A percentile compares a stretch with the other conserved stretches of the same genome.
Evolutionary conservation across 2,329 filamentous ascomycete species (phyloP).

Genomic region (Ceratocystiopsis minuta): DNA sequence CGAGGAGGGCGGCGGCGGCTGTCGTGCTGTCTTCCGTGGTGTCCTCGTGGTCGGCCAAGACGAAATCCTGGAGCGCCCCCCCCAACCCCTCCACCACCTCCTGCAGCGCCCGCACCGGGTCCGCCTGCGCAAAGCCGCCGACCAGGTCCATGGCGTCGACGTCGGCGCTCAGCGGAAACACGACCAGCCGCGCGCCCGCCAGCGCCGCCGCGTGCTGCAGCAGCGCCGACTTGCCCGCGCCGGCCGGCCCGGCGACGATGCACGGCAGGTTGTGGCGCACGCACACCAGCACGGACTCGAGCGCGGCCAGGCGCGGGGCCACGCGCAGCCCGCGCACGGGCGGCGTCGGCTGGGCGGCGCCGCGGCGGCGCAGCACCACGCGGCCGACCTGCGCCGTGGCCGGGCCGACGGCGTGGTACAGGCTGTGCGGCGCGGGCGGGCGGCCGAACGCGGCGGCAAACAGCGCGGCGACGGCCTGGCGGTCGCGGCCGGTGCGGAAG

Average conservation of each 20-base stretch:
- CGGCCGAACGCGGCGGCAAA: conserved; percentile 47
- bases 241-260: conserved; percentile 71
- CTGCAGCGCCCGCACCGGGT: conserved; percentile 56
- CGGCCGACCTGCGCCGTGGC: conserved; percentile 62
- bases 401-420: conserved; percentile 52
- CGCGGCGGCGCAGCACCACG: conserved; percentile 47
- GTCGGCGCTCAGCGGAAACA: conserved; percentile 83
- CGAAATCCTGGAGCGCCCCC: conserved; percentile 29
- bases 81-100: conserved; percentile 28
- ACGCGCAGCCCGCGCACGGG: conserved; percentile 31
- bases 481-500: conserved; percentile 59
- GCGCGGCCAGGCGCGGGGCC: conserved; percentile 43
- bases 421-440: conserved; percentile 37
- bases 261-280: conserved; percentile 76
- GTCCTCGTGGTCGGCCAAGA: not conserved
- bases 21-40: not conserved
- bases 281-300: conserved; percentile 78
- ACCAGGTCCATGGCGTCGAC: conserved; percentile 95
- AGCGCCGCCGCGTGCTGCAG: conserved; percentile 65
- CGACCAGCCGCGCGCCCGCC: conserved; percentile 57
- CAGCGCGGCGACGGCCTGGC: conserved; percentile 42
- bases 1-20: conserved; percentile 20
- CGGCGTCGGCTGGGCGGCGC: conserved; percentile 28
- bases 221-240: conserved; percentile 70
- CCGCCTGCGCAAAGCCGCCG: conserved; percentile 89